These are phyloP conservation scores for Heterobasidion annosum DNA, from an alignment of 1,284 basidiomycete species.

Conservation along the genomic window DNA sequence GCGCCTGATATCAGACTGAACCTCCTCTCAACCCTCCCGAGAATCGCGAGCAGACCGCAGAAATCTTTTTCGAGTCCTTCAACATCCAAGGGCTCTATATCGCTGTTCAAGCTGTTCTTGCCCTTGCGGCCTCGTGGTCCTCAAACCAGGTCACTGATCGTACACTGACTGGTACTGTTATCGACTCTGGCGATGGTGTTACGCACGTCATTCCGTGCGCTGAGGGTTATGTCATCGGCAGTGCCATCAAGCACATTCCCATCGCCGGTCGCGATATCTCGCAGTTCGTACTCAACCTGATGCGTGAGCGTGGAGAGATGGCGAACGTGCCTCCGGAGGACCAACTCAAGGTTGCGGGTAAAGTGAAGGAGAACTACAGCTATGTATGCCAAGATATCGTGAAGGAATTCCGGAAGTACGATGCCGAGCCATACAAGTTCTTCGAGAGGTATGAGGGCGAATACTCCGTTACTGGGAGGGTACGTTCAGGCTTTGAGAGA, in stretches of 20 bases:
- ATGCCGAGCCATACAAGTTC: constrained; percentile 93
- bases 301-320: constrained; percentile 94
- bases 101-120: constrained; percentile 98
- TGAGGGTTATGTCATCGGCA: constrained; percentile 98
- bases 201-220: constrained; percentile 96
- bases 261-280: constrained; percentile 98
- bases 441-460: constrained; percentile 94
- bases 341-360: constrained; percentile 85
- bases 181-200: constrained; percentile 98
- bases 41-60: constrained; percentile 98
- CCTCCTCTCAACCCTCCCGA: constrained; percentile 98
- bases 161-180: constrained; percentile 94
- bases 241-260: constrained; percentile 98
- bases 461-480: constrained; percentile 86
- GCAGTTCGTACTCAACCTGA: constrained; percentile 93
- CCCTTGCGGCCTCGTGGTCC: constrained; percentile 96
- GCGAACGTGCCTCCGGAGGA: constrained; percentile 92
- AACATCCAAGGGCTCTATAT: constrained; percentile 98
- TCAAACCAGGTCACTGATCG: constrained; percentile 89
- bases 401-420: constrained; percentile 97
- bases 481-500: constrained; percentile 29
- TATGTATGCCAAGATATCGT: constrained; percentile 99
- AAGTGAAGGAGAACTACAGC: constrained; percentile 97
- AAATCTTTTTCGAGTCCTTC: constrained; percentile 99
- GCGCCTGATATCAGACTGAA: constrained; percentile 63